Evolutionary conservation across 495 filamentous ascomycete genomes (phyloP).

Genomic region (Penicillium paradoxum): DNA sequence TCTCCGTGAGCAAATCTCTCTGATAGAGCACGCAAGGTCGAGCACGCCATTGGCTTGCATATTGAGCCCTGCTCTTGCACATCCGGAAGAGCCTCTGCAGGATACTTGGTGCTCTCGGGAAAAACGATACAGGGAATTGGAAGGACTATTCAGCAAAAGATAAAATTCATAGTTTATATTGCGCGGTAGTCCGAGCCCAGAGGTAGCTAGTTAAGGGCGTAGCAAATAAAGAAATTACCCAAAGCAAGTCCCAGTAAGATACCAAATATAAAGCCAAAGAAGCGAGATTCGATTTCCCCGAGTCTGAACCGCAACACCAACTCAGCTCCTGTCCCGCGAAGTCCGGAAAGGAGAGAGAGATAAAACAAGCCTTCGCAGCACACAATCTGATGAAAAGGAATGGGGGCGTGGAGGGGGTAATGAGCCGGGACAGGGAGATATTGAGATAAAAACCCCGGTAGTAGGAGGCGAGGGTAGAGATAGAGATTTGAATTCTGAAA

Average conservation of each 20-base stretch:
- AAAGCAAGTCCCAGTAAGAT: not conserved
- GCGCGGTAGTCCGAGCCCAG: not conserved
- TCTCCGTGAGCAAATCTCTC: not conserved
- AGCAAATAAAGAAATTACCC: not conserved
- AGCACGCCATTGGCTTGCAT: conserved; percentile 1
- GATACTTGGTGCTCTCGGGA: too few relatives aligned
- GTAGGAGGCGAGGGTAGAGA: not conserved
- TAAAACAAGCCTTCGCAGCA: conserved; percentile 4
- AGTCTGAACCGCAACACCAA: conserved; percentile 3
- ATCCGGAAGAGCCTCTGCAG: not conserved
- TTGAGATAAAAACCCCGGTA: not conserved
- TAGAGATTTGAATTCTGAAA: not conserved
- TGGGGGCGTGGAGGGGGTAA: not conserved
- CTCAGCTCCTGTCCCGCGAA: not conserved
- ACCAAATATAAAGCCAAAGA: not conserved
- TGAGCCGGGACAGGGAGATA: not conserved
- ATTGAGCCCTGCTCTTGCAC: not conserved
- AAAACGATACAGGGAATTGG: not conserved
- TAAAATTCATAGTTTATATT: not conserved
- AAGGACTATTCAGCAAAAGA: not conserved
- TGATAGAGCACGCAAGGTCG: not conserved
- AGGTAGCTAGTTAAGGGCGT: not conserved
- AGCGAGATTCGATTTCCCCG: not conserved
- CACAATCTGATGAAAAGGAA: conserved; percentile 1
- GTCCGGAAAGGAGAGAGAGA: not conserved